phyloP scores from a whole-genome alignment of 768 basidiomycete genomes.

The Asterophora lycoperdoides region DNA sequence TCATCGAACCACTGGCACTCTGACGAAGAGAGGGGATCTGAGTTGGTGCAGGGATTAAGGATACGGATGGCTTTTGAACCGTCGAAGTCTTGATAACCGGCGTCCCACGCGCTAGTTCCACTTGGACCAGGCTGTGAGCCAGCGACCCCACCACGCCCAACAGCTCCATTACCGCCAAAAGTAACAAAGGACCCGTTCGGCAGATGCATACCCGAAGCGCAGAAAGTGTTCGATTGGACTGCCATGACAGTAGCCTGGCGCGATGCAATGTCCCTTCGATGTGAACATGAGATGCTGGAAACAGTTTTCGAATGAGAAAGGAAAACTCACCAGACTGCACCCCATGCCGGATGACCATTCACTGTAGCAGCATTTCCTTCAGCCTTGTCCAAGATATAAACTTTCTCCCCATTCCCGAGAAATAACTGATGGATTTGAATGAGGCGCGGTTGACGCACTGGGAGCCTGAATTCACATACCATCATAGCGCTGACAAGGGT shows the following conservation, averaged over 20 bases:
- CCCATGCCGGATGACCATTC: slow-evolving; percentile 60
- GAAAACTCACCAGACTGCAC: slow-evolving; percentile 24
- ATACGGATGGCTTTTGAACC: slow-evolving; percentile 81
- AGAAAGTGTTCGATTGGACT: slow-evolving; percentile 70
- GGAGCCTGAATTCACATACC: slow-evolving; percentile 25
- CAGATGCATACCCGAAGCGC: slow-evolving; percentile 80
- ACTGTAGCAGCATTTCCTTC: slow-evolving; percentile 60
- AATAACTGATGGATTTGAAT: slow-evolving; percentile 44
- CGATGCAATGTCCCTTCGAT: slow-evolving; percentile 54
- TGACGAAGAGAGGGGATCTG: slow-evolving; percentile 42
- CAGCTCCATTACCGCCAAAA: slow-evolving; percentile 76
- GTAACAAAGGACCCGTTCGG: slow-evolving; percentile 74
- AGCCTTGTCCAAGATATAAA: slow-evolving; percentile 79
- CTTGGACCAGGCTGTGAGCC: slow-evolving; percentile 46
- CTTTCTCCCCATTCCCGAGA: slow-evolving; percentile 59
- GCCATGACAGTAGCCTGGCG: slow-evolving; percentile 64
- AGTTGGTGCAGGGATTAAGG: slow-evolving; percentile 65
- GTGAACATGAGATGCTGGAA: no score
- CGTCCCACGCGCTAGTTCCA: slow-evolving; percentile 52
- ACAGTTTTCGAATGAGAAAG: not conserved
- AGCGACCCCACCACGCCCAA: slow-evolving; percentile 61
- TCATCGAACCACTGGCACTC: slow-evolving; percentile 76
- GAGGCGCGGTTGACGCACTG: not conserved
- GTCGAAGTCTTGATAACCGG: slow-evolving; percentile 75
- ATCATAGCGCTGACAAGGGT: slow-evolving; percentile 50